These are phyloP conservation scores for Sarocladium kiliense DNA, from an alignment of 2,329 filamentous ascomycete species.

Conservation along the genomic window DNA sequence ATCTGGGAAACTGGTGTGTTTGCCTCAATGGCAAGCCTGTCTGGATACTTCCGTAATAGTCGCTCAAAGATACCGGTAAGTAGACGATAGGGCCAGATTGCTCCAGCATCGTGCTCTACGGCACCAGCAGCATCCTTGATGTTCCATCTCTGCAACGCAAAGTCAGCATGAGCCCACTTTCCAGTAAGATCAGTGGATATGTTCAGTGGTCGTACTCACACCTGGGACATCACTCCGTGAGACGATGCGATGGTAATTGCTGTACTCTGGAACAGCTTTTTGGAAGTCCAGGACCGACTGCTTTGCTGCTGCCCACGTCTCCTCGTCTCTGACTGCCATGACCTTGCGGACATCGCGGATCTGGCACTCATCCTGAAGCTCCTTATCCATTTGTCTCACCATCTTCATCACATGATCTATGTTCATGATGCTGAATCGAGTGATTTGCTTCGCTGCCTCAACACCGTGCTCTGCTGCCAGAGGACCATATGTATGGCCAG, in stretches of 20 bases:
- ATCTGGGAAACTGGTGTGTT: constrained; percentile 25
- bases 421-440: constrained; percentile 35
- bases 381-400: constrained; percentile 14
- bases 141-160: constrained; percentile 15
- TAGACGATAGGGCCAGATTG: constrained; percentile 44
- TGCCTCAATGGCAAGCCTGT: constrained; percentile 29
- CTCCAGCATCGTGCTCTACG: constrained; percentile 35
- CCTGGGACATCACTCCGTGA: constrained; percentile 16
- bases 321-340: constrained; percentile 16
- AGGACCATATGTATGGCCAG: constrained; percentile 32
- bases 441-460: constrained; percentile 34
- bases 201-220: constrained; percentile 4
- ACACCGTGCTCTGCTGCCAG: constrained; percentile 23
- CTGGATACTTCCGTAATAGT: constrained; percentile 25
- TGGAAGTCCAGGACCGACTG: constrained; percentile 16
- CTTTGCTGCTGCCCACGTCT: constrained; percentile 14
- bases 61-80: constrained; percentile 34
- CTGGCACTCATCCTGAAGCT: constrained; percentile 14
- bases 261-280: constrained; percentile 13
- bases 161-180: constrained; percentile 4
- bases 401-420: constrained; percentile 20
- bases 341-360: constrained; percentile 17
- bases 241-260: constrained; percentile 14
- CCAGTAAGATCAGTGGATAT: background rate
- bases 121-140: constrained; percentile 25